These are phyloP conservation scores for Umbelopsis ramanniana DNA, from an alignment of 192 early-diverging fungal genomes.

Conservation along the genomic window DNA sequence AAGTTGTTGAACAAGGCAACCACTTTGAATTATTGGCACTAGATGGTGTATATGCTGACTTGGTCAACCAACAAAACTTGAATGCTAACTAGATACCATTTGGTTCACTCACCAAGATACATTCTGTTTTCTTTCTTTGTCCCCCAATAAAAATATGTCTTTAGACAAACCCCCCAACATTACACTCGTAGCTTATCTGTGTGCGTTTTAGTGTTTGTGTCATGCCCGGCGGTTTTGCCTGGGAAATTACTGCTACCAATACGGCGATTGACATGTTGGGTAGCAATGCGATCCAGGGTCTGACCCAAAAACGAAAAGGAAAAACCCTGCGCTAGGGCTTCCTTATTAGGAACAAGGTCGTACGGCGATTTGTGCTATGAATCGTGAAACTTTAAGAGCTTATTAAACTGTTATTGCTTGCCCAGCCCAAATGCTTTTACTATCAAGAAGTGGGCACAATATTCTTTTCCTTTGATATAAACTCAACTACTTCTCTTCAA, in stretches of 20 bases:
- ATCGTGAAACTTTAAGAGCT: constrained; percentile 6
- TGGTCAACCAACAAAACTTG: constrained; percentile 71
- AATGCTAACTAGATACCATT: constrained; percentile 30
- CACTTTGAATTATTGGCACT: constrained; percentile 62
- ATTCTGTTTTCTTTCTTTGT: no score
- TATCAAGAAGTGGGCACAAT: no score
- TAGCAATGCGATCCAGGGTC: neutral
- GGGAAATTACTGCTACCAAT: no score
- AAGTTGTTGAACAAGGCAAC: constrained; percentile 64
- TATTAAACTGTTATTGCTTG: neutral
- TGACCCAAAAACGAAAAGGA: neutral
- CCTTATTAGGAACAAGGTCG: neutral
- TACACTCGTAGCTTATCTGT: no score
- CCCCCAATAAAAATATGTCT: no score
- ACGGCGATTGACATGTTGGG: neutral
- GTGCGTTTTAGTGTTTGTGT: no score
- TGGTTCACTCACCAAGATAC: neutral
- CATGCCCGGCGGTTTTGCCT: no score
- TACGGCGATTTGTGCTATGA: constrained; percentile 10
- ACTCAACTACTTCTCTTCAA: no score
- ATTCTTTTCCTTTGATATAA: no score
- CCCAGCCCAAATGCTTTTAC: neutral
- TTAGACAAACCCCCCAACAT: no score
- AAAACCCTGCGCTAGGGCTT: neutral
- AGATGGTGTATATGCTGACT: constrained; percentile 59